phyloP scores from a whole-genome alignment of 345 rosid genomes.

The Dipteronia dyeriana region DNA sequence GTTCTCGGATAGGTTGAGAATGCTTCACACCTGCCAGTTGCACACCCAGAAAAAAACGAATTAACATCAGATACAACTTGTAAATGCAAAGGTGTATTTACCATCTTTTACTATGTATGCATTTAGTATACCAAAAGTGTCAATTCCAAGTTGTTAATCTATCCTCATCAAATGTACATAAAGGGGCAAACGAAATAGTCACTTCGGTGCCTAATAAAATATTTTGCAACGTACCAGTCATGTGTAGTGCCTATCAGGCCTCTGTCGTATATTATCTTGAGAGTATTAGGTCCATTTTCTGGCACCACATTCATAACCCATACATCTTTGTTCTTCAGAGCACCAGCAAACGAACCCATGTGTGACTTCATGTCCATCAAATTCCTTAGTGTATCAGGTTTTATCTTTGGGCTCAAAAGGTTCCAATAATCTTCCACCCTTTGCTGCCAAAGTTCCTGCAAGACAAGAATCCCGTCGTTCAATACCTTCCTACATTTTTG shows the following conservation, averaged over 20 bases:
- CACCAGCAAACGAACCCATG: slow-evolving; percentile 46
- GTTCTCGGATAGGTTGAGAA: slow-evolving; percentile 40
- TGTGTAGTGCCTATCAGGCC: slow-evolving; percentile 32
- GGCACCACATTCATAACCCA: slow-evolving; percentile 42
- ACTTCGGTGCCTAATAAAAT: neutral
- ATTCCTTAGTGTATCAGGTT: slow-evolving; percentile 36
- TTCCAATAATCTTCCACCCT: slow-evolving; percentile 39
- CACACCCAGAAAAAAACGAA: neutral
- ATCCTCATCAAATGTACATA: neutral
- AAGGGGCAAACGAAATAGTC: neutral
- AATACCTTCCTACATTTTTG: neutral
- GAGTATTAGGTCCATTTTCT: slow-evolving; percentile 32
- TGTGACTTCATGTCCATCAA: slow-evolving; percentile 46
- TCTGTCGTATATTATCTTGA: slow-evolving; percentile 35
- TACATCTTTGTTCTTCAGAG: slow-evolving; percentile 33
- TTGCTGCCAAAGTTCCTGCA: slow-evolving; percentile 38
- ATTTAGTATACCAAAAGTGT: neutral
- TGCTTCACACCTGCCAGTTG: slow-evolving; percentile 36
- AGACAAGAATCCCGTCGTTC: neutral
- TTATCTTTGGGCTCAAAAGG: slow-evolving; percentile 37
- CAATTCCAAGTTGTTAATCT: neutral
- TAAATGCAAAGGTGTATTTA: neutral
- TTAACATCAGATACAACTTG: neutral
- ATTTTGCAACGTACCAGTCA: slow-evolving; percentile 26
- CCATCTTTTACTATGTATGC: neutral